These are phyloP conservation scores for Malassezia globosa DNA, from an alignment of 1,284 basidiomycete genomes.

Conservation along the genomic window DNA sequence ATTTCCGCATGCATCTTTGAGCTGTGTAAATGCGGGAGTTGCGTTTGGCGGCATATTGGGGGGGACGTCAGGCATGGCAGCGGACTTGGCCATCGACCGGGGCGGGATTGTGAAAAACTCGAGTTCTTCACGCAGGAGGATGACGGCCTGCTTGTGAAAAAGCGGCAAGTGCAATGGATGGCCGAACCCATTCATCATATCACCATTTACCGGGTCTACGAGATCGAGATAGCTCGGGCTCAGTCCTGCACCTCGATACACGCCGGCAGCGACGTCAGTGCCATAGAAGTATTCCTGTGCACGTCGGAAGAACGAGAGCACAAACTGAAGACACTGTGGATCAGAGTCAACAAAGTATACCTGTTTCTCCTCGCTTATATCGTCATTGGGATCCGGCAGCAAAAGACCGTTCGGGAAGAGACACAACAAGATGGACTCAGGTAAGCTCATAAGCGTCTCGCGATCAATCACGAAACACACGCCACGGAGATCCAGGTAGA, in stretches of 20 bases:
- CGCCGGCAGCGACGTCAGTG: constrained; percentile 62
- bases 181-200: constrained; percentile 1
- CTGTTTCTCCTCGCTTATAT: constrained; percentile 66
- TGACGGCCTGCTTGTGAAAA: constrained; percentile 91
- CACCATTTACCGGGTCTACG: constrained; percentile 32
- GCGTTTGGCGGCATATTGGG: constrained; percentile 11
- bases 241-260: constrained; percentile 50
- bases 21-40: constrained; percentile 7
- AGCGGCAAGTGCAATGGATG: constrained; percentile 54
- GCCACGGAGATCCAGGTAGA: constrained; percentile 84
- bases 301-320: constrained; percentile 77
- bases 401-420: constrained; percentile 95
- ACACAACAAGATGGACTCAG: constrained; percentile 89
- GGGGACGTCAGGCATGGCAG: not conserved
- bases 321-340: constrained; percentile 85
- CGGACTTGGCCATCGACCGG: constrained; percentile 7
- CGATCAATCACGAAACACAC: constrained; percentile 86
- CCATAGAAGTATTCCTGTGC: constrained; percentile 89
- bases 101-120: constrained; percentile 90
- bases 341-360: constrained; percentile 95
- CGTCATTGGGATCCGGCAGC: constrained; percentile 52
- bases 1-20: constrained; percentile 55
- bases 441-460: constrained; percentile 95
- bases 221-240: constrained; percentile 35
- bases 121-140: constrained; percentile 91